Evolutionary conservation across 2,329 filamentous ascomycete genomes (phyloP).

Genomic region (Coleophoma cylindrospora): DNA sequence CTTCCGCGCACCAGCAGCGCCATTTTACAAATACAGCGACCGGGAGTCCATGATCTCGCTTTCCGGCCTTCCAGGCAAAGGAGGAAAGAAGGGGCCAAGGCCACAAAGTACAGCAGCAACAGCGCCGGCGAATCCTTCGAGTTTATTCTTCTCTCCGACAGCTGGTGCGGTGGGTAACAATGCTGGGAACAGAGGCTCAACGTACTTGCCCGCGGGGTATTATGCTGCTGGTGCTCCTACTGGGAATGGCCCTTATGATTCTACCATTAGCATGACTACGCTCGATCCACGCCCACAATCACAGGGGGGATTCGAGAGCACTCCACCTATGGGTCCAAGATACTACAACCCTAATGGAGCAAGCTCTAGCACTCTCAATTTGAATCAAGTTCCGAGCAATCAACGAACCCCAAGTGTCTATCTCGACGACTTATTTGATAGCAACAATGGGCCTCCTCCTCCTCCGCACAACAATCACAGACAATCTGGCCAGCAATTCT

Average conservation of each 20-base stretch:
- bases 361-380: slow-evolving; percentile 60
- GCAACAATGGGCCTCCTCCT: not conserved
- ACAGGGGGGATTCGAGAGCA: slow-evolving; percentile 40
- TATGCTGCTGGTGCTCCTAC: slow-evolving; percentile 62
- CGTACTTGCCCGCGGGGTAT: slow-evolving; percentile 87
- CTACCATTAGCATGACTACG: slow-evolving; percentile 22
- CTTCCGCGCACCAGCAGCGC: slow-evolving; percentile 47
- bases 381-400: slow-evolving; percentile 55
- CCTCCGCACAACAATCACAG: not conserved
- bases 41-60: slow-evolving; percentile 32
- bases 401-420: slow-evolving; percentile 80
- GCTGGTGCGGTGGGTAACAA: slow-evolving; percentile 55
- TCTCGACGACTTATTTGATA: slow-evolving; percentile 83
- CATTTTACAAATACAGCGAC: slow-evolving; percentile 62
- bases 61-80: slow-evolving; percentile 21
- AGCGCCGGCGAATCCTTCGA: slow-evolving; percentile 15
- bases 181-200: slow-evolving; percentile 60
- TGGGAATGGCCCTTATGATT: slow-evolving; percentile 26
- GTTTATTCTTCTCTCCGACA: slow-evolving; percentile 91
- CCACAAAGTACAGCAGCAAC: slow-evolving; percentile 29
- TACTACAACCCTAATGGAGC: slow-evolving; percentile 28
- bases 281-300: slow-evolving; percentile 32
- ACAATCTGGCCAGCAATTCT: no score
- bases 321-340: slow-evolving; percentile 60
- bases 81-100: slow-evolving; percentile 25